phyloP scores from a whole-genome alignment of 2,329 filamentous ascomycete genomes.

The Nigrograna mackinnonii region DNA sequence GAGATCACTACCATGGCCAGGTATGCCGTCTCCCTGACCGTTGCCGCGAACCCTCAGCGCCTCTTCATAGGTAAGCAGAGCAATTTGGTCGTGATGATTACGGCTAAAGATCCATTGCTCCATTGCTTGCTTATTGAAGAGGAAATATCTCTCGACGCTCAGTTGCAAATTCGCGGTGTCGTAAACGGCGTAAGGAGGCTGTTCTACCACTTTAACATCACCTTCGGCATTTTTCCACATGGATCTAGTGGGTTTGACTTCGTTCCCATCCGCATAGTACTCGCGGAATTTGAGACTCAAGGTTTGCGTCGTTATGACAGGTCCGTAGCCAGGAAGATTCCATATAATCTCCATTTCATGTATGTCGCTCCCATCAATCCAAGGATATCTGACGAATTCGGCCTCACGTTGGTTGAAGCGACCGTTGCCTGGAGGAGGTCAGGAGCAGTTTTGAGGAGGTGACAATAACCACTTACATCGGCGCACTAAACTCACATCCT shows the following conservation, averaged over 20 bases:
- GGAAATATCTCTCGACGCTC: slow-evolving; percentile 31
- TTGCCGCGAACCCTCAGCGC: slow-evolving; percentile 30
- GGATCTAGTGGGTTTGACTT: slow-evolving; percentile 24
- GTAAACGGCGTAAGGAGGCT: slow-evolving; percentile 39
- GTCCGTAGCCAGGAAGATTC: slow-evolving; percentile 38
- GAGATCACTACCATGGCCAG: slow-evolving; percentile 13
- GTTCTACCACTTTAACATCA: slow-evolving; percentile 24
- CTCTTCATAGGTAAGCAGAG: slow-evolving; percentile 33
- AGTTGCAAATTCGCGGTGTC: slow-evolving; percentile 31
- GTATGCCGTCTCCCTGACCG: slow-evolving; percentile 4
- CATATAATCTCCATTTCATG: slow-evolving; percentile 37
- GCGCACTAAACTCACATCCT: slow-evolving; percentile 34
- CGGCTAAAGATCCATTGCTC: slow-evolving; percentile 35
- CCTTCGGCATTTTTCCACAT: slow-evolving; percentile 34
- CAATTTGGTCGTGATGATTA: slow-evolving; percentile 30
- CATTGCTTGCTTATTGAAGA: slow-evolving; percentile 26
- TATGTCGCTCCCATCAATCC: slow-evolving; percentile 27
- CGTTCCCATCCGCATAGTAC: slow-evolving; percentile 31
- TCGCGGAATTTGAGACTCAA: slow-evolving; percentile 29
- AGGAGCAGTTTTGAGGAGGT: slow-evolving; percentile 8
- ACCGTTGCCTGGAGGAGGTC: slow-evolving; percentile 31
- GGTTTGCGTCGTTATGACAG: slow-evolving; percentile 24
- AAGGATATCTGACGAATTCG: slow-evolving; percentile 21
- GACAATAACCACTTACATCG: slow-evolving; percentile 20
- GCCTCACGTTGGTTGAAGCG: slow-evolving; percentile 38